Evolutionary conservation across 2,329 filamentous ascomycete genomes (phyloP).

Genomic region (Albifimbria verrucaria): DNA sequence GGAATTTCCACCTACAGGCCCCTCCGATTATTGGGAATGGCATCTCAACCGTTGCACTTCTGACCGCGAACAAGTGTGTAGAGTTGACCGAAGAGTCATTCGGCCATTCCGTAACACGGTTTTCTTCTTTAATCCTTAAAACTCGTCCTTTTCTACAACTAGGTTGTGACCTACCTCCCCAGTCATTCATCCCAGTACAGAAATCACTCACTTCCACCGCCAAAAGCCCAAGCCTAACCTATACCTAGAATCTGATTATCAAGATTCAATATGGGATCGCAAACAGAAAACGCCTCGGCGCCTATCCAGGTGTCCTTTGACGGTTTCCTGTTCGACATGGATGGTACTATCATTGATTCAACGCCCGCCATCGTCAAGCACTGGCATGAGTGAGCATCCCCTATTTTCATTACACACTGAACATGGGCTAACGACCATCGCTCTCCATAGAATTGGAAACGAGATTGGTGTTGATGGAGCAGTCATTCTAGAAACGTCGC

Average conservation of each 20-base stretch:
- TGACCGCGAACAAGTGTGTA: too few relatives aligned
- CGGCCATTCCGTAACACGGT: not conserved
- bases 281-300: constrained; percentile 37
- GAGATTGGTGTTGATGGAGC: constrained; percentile 84
- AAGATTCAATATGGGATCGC: constrained; percentile 31
- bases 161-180: not conserved
- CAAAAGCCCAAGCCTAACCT: not conserved
- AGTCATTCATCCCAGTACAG: not conserved
- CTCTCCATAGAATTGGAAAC: constrained; percentile 59
- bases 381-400: constrained; percentile 61
- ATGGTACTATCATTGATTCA: constrained; percentile 81
- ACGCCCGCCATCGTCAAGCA: constrained; percentile 74
- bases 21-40: not conserved
- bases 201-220: not conserved
- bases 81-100: not conserved
- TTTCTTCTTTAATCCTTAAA: not conserved
- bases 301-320: constrained; percentile 47
- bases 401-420: not conserved
- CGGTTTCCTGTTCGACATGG: constrained; percentile 70
- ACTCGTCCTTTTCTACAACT: not conserved
- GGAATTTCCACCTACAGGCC: not conserved
- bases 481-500: constrained; percentile 83
- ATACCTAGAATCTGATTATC: too few relatives aligned
- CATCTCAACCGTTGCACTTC: too few relatives aligned
- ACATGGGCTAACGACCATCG: not conserved